Evolutionary conservation across 345 rosid species (phyloP), one percentile per base, ranked within the genome.

Genomic region (Camelina laxa): DNA sequence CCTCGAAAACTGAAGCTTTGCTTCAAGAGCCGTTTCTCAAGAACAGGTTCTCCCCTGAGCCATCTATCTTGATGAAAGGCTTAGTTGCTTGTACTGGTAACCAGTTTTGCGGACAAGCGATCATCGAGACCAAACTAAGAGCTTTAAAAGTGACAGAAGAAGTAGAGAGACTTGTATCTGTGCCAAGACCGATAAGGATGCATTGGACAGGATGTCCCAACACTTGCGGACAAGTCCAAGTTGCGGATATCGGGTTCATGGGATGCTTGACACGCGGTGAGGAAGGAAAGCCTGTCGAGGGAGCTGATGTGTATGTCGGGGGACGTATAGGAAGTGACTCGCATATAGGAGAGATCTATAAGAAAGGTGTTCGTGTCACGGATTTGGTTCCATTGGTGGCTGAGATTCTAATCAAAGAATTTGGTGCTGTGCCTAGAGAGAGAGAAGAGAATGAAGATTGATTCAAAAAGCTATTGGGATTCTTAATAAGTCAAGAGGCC

Each of bases 151-250:
- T 91, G 79, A 87, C 97, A 0, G 90, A 90, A 77, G 99, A 95
- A 73, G 93, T 95, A 13, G 85, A 82, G 69, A 82, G 91, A 81
- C 83, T 88, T 1, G 97, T 95, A 47, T 81, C 91, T 0, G 87
- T 95, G 38, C 76, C 77, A 1, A 73, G 56, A 55, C 89, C 91
- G 0, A 82, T 95, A 47, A 89, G 99, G 84, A 90, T 91, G 97
- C 99, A 95, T 56, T 95, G 97, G 99, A 95, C 97, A 0, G 97
- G 99, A 6, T 95, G 99, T 78, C 99, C 99, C 13, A 91, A 89
- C 73, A 84, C 81, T 15, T 94, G 99, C 1, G 98, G 88, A 6
- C 98, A 93, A 39, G 97, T 93, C 3, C 98, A 94, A 61, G 98
- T 94, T 1, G 97, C 98, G 2, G 98, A 91, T 62, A 87, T 94